Conservation (phyloP, 495 filamentous ascomycete genomes). For the Eremomyces bilateralis region DNA sequence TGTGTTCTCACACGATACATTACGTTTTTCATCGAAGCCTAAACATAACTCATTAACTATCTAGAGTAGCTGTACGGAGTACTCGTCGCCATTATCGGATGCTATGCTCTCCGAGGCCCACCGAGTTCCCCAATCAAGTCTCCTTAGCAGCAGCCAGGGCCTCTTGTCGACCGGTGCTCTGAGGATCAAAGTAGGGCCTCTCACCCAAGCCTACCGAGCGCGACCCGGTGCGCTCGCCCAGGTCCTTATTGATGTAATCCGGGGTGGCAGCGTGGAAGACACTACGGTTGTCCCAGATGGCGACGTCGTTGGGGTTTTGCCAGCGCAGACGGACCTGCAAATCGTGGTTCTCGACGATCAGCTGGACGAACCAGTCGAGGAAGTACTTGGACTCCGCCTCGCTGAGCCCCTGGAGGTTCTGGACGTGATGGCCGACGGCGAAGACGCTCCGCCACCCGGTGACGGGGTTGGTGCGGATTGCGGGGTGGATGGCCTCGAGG, state of each 20-base stretch:
- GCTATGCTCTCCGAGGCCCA: too few relatives aligned
- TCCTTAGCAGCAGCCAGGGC: too few relatives aligned
- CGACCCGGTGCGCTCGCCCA: slow-evolving; percentile 21
- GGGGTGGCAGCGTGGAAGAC: too few relatives aligned
- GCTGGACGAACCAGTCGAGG: slow-evolving; percentile 21
- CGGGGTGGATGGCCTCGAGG: slow-evolving; percentile 22
- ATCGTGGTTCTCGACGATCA: slow-evolving; percentile 25
- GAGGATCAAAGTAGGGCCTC: slow-evolving; percentile 26
- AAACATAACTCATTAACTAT: too few relatives aligned
- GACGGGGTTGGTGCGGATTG: slow-evolving; percentile 26
- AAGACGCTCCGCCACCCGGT: slow-evolving; percentile 29
- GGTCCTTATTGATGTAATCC: too few relatives aligned
- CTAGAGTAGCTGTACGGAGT: too few relatives aligned
- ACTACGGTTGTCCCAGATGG: too few relatives aligned
- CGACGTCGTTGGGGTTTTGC: too few relatives aligned
- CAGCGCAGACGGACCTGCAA: slow-evolving; percentile 23
- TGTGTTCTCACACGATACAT: too few relatives aligned
- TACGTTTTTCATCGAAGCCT: too few relatives aligned
- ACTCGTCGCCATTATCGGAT: too few relatives aligned
- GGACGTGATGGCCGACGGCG: slow-evolving; percentile 22
- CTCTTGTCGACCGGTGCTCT: slow-evolving; percentile 23
- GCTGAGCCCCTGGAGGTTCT: slow-evolving; percentile 19
- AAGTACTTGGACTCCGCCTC: slow-evolving; percentile 21
- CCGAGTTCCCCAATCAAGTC: too few relatives aligned
- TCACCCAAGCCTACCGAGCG: slow-evolving; percentile 25